Evolutionary conservation across 1,284 basidiomycete species (phyloP), one percentile per base, ranked within the genome.

Genomic region (Papiliotrema flavescens): DNA sequence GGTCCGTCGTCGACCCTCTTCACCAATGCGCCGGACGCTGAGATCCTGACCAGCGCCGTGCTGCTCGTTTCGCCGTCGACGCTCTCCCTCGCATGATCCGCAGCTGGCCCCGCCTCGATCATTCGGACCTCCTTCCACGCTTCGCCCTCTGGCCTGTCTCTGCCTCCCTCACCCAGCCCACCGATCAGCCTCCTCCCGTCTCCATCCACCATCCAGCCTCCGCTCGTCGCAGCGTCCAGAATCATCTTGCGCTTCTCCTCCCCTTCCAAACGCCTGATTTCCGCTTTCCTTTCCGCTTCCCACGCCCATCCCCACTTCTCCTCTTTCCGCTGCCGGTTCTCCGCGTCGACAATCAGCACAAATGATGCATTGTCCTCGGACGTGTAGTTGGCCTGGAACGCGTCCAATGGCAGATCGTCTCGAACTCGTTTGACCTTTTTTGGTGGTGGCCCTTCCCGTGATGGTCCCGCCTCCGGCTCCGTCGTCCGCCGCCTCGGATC

Each of bases 311-410:
- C 82, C 79, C 85, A 90, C 70, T 79, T 83, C 68, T 90, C 87
- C 67, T 84, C 85, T 40, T 63, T 49, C 57, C 91, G 82, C 65
- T 81, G 80, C 70, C 79, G 76, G 71, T 97, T 97, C 79, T 96
- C 92, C 56, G 87, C 85, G 52, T 92, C 85, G 51, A 97, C 76
- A 57, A 96, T 92, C 59, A 89, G 82, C 13, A 89, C 89, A 72
- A 97, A 97, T 55, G 89, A 93, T 3, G 92, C 86, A 73, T 97
- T 97, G 74, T 97, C 93, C 72, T 96, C 91, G 0, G 90, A 94
- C 0, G 94, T 97, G 72, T 90, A 95, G 44, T 82, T 82, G 3
- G 90, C 84, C 71, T 96, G 93, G 71, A 96, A 97, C 15, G 80
- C 78, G 71, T 96, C 90, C 19, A 96, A 80, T 43, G 81, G 84